Evolutionary conservation across 129 eudicot genomes (phyloP).

Genomic region (Tagetes erecta): DNA sequence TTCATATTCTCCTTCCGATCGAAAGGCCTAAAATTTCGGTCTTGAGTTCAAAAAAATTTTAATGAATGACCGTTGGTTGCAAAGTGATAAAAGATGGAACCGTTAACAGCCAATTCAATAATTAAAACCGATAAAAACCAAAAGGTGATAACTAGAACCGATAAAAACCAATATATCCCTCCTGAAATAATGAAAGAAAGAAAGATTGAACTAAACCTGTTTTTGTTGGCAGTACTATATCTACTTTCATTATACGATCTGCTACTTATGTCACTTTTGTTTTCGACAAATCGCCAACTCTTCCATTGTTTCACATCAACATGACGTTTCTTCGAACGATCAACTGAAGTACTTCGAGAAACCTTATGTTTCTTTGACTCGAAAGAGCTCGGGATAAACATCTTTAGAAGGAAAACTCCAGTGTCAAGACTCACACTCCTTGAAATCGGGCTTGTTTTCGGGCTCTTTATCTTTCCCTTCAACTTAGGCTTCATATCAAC

Average conservation of each 20-base stretch:
- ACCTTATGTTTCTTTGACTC: conserved; percentile 4
- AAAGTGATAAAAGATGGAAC: no score
- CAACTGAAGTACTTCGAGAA: conserved; percentile 5
- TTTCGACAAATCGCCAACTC: conserved; percentile 24
- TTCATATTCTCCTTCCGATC: no score
- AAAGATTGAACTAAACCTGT: conserved; percentile 1
- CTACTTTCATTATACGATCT: conserved; percentile 4
- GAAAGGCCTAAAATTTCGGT: no score
- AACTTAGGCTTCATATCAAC: conserved; percentile 5
- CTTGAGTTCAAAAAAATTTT: no score
- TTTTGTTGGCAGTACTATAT: background rate
- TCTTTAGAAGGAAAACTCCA: conserved; percentile 46
- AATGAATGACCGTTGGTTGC: no score
- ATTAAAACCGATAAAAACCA: no score
- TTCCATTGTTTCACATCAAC: conserved; percentile 30
- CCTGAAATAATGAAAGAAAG: no score
- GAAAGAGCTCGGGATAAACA: conserved; percentile 34
- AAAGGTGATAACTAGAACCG: no score
- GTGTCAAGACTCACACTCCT: conserved; percentile 66
- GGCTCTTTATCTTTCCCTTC: conserved; percentile 19
- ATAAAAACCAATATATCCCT: no score
- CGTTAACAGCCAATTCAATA: no score
- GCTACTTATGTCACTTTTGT: background rate
- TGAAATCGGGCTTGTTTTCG: conserved; percentile 24
- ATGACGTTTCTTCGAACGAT: background rate